These are phyloP conservation scores for Coniosporium apollinis DNA, from an alignment of 495 filamentous ascomycete species.

Conservation along the genomic window DNA sequence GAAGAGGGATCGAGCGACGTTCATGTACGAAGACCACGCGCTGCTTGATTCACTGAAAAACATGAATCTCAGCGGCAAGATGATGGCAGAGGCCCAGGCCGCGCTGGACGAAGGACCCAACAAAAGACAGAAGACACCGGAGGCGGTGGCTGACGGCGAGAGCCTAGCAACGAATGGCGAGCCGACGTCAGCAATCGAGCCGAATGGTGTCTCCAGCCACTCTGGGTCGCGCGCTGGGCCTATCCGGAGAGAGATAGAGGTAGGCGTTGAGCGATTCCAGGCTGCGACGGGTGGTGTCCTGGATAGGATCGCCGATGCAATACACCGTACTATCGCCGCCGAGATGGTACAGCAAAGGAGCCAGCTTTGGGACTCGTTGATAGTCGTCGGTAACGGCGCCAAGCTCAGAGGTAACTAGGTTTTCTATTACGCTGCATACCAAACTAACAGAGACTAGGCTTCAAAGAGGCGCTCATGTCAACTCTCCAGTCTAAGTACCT, in stretches of 20 bases:
- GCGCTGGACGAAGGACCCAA: slow-evolving; percentile 26
- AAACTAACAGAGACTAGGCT: slow-evolving; percentile 27
- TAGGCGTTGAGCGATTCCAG: slow-evolving; percentile 76
- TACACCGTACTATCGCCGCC: slow-evolving; percentile 70
- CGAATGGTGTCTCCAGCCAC: slow-evolving; percentile 23
- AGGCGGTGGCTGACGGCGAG: slow-evolving; percentile 12
- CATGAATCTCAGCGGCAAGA: slow-evolving; percentile 28
- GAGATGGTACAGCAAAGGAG: slow-evolving; percentile 63
- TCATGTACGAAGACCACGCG: slow-evolving; percentile 67
- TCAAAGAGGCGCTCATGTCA: slow-evolving; percentile 71
- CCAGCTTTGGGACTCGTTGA: slow-evolving; percentile 75
- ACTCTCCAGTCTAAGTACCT: slow-evolving; percentile 69
- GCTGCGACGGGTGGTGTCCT: slow-evolving; percentile 58
- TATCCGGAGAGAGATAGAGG: slow-evolving; percentile 57
- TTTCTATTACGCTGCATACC: not conserved
- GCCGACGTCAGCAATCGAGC: slow-evolving; percentile 18
- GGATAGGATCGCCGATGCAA: slow-evolving; percentile 60
- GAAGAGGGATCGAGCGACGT: slow-evolving; percentile 56
- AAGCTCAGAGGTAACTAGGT: slow-evolving; percentile 51
- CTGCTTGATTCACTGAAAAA: slow-evolving; percentile 41
- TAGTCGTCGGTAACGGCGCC: slow-evolving; percentile 78
- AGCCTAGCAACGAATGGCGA: slow-evolving; percentile 12
- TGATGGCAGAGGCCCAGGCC: slow-evolving; percentile 19
- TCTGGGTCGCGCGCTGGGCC: slow-evolving; percentile 6
- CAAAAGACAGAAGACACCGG: slow-evolving; percentile 25